phyloP scores from a whole-genome alignment of 805 yeast genomes.

The Spathaspora girioi region DNA sequence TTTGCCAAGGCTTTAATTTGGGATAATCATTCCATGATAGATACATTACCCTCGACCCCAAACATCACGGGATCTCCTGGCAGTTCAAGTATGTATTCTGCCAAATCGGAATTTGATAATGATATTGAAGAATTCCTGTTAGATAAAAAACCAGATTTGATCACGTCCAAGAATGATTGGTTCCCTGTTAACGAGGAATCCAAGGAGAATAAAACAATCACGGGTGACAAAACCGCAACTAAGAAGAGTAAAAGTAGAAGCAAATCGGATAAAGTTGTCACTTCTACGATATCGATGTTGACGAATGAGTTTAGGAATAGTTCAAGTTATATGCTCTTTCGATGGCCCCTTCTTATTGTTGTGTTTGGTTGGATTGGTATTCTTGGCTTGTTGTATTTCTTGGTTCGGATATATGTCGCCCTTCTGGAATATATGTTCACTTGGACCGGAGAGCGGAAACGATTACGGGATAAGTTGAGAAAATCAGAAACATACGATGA shows the following conservation, averaged over 20 bases:
- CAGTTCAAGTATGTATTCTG: background rate
- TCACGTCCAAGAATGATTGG: conserved; percentile 28
- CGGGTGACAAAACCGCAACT: background rate
- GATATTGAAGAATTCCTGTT: background rate
- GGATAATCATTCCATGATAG: conserved; percentile 21
- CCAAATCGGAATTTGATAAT: background rate
- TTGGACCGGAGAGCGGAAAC: conserved; percentile 57
- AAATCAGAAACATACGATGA: conserved; percentile 51
- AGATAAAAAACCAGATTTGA: conserved; percentile 13
- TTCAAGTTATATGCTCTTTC: conserved; percentile 37
- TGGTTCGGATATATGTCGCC: conserved; percentile 58
- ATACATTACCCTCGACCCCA: background rate
- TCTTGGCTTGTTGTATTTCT: conserved; percentile 46
- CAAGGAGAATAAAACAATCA: background rate
- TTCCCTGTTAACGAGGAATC: conserved; percentile 9
- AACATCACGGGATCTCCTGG: background rate
- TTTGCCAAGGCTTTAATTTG: conserved; percentile 39
- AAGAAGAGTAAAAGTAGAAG: too few species aligned
- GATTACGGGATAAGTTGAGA: conserved; percentile 47
- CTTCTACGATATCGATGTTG: conserved; percentile 5
- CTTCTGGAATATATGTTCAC: conserved; percentile 56
- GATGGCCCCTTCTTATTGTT: conserved; percentile 63
- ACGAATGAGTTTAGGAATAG: conserved; percentile 37
- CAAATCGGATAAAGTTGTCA: too few species aligned
- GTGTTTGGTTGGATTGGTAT: conserved; percentile 52